These are phyloP conservation scores for Corynascus novoguineensis DNA, from an alignment of 495 filamentous ascomycete genomes.

Conservation along the genomic window DNA sequence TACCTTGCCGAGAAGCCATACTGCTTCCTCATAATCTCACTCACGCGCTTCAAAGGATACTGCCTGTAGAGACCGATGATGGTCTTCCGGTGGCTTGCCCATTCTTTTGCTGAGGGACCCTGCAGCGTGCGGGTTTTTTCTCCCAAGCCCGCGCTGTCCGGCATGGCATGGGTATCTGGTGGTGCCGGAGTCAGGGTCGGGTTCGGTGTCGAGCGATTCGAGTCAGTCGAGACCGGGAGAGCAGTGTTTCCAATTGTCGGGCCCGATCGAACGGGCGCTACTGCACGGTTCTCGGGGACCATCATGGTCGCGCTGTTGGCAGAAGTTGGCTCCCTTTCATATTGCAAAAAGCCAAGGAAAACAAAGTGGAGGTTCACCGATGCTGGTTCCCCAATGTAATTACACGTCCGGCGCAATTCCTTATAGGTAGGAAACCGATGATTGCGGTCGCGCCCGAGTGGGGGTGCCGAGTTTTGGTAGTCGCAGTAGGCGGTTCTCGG, in stretches of 20 bases:
- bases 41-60: constrained; percentile 30
- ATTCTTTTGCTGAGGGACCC: constrained; percentile 30
- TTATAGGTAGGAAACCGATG: constrained; percentile 6
- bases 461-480: not conserved
- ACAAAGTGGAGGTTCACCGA: constrained; percentile 7
- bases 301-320: constrained; percentile 21
- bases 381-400: not conserved
- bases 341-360: not conserved
- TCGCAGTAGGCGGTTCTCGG: not conserved
- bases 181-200: not conserved
- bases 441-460: not conserved
- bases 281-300: constrained; percentile 32
- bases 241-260: constrained; percentile 11
- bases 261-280: constrained; percentile 19
- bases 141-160: constrained; percentile 11
- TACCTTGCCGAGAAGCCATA: constrained; percentile 35
- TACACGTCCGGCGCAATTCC: constrained; percentile 15
- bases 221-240: not conserved
- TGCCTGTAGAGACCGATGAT: constrained; percentile 31
- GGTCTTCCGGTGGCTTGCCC: constrained; percentile 29
- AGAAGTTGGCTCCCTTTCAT: not conserved
- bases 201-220: not conserved
- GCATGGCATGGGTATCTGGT: not conserved
- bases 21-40: constrained; percentile 30
- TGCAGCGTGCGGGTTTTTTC: constrained; percentile 29